Base-by-base conservation (phyloP, 305 asterid species). In the Caryopteris hybrid region DNA sequence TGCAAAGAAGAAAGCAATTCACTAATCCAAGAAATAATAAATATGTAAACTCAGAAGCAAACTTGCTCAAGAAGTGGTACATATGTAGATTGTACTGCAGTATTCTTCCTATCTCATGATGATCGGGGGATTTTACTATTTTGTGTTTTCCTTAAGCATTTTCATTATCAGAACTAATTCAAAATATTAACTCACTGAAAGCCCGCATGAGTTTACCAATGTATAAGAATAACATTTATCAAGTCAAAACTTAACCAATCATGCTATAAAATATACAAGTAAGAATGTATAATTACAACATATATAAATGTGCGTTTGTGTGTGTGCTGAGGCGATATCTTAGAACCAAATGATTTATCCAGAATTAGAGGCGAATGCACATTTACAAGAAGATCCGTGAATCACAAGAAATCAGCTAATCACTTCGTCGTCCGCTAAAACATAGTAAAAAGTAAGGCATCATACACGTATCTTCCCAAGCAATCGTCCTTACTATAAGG, bases 391-490 rank as follows among this genome's bases (percentile, higher is more conserved):
- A 43, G 53, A 50, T 58, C 48, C 59, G 60, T 2, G 12, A 60
- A 27, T n/a, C 56, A 16, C 58, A 21, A 14, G 7, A 41, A n/a
- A 70, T 14, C 29, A 20, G n/a, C 5, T n/a, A n/a, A n/a, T n/a
- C n/a, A n/a, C n/a, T n/a, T n/a, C n/a, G n/a, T n/a, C n/a, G n/a
- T n/a, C n/a, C n/a, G n/a, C n/a, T n/a, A n/a, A n/a, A n/a, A n/a
- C n/a, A n/a, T n/a, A n/a, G 27, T 3, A 61, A 50, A 55, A 11
- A 62, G 64, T 11, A 65, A 71, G 52, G 41, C 42, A 76, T 52
- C 94, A 50, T 89, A 95, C 99, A 95, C 72, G 86, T 89, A 91
- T 69, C 81, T 78, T 63, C 92, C 71, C 67, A 95, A 74, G 88
- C 98, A 95, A 71, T 80, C 74, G 42, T 81, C 74, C 54, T 78